Percentiles rank a stretch among this genome's conserved stretches.
phyloP scores from a whole-genome alignment of 139 green algal species.

The Mesotaenium endlicherianum region DNA sequence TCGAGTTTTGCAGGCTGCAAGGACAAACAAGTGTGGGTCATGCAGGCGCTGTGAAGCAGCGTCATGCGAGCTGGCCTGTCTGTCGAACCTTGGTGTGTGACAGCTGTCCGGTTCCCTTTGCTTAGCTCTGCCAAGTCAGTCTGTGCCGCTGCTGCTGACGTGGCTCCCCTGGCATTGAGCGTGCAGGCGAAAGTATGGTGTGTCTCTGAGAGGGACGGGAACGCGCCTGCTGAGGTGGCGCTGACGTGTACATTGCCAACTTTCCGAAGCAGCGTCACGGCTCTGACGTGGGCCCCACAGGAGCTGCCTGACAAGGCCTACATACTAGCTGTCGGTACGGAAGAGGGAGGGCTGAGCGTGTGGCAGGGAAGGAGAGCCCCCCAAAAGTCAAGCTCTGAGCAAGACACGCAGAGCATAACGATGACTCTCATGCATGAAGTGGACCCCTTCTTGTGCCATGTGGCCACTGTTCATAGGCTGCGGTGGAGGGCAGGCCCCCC shows the following conservation, averaged over 20 bases:
- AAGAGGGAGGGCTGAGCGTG: background rate
- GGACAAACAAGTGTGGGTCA: too few species aligned
- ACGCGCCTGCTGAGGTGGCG: background rate
- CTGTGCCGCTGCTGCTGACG: too few species aligned
- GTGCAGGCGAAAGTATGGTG: slow-evolving; percentile 7
- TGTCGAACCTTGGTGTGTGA: too few species aligned
- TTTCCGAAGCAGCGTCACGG: slow-evolving; percentile 17
- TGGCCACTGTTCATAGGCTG: slow-evolving; percentile 9
- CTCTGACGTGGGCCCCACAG: background rate
- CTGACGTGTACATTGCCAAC: background rate
- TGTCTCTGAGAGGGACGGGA: background rate
- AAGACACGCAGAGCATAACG: background rate
- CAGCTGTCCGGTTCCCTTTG: too few species aligned
- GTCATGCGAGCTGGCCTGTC: too few species aligned
- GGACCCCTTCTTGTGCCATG: background rate
- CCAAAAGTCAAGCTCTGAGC: background rate
- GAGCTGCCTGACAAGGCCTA: background rate
- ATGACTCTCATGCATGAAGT: background rate
- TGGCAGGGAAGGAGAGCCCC: background rate
- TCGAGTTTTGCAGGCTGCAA: too few species aligned
- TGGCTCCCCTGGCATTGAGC: too few species aligned
- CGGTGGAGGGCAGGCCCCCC: background rate
- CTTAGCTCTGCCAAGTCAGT: too few species aligned
- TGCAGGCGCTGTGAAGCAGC: too few species aligned
- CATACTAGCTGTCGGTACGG: slow-evolving; percentile 9